Evolutionary conservation across 768 basidiomycete species (phyloP).

Genomic region (Tulasnella sp.): DNA sequence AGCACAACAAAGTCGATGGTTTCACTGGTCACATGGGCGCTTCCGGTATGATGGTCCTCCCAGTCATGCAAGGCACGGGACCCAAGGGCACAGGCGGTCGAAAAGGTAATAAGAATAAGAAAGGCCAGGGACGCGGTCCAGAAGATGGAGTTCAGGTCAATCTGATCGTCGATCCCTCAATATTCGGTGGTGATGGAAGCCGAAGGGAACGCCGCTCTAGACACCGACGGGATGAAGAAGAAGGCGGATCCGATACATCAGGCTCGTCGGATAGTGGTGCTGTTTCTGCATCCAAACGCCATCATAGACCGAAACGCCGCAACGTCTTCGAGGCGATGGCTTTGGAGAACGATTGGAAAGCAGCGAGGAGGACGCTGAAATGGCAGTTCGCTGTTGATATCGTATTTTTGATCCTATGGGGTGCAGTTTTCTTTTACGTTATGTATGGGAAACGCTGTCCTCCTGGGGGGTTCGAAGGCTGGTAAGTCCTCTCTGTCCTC

Average conservation of each 20-base stretch:
- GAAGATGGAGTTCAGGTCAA: slow-evolving; percentile 56
- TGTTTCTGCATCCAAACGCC: slow-evolving; percentile 26
- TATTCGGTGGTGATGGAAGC: slow-evolving; percentile 32
- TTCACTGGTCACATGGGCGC: slow-evolving; percentile 18
- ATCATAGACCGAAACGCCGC: slow-evolving; percentile 30
- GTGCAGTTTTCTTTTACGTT: slow-evolving; percentile 47
- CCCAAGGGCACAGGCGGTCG: slow-evolving; percentile 19
- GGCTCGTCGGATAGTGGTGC: slow-evolving; percentile 25
- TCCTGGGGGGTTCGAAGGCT: slow-evolving; percentile 49
- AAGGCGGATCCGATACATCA: slow-evolving; percentile 28
- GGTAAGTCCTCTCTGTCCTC: slow-evolving; percentile 34
- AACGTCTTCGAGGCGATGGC: slow-evolving; percentile 50
- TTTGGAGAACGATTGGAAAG: slow-evolving; percentile 54
- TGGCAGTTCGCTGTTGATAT: slow-evolving; percentile 43
- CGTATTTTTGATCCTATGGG: slow-evolving; percentile 42
- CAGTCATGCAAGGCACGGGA: slow-evolving; percentile 41
- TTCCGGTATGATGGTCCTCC: slow-evolving; percentile 51
- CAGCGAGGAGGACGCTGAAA: slow-evolving; percentile 44
- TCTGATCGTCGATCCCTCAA: slow-evolving; percentile 57
- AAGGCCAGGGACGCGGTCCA: slow-evolving; percentile 19
- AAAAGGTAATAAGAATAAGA: slow-evolving; percentile 29
- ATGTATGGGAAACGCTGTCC: slow-evolving; percentile 55
- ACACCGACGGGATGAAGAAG: slow-evolving; percentile 32
- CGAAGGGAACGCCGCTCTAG: background rate
- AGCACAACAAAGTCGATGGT: slow-evolving; percentile 23